phyloP scores from a whole-genome alignment of 305 asterid species.

The Solanum aculeatissimum region DNA sequence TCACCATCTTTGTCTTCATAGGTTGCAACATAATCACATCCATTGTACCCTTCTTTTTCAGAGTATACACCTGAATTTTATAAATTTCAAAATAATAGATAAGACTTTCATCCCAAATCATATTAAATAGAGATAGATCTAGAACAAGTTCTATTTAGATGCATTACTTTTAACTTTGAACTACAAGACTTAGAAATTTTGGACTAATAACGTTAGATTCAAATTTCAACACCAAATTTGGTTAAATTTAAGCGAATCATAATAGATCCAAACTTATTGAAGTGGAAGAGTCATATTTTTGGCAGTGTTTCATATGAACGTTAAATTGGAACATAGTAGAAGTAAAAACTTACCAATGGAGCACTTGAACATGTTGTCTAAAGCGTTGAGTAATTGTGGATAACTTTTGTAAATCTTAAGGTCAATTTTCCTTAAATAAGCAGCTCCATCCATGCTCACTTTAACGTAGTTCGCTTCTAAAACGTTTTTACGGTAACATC shows the following conservation, averaged over 20 bases:
- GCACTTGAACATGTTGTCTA: slow-evolving; percentile 60
- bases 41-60: slow-evolving; percentile 58
- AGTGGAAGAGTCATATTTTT: too few species aligned
- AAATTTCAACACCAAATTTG: too few species aligned
- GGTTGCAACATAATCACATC: slow-evolving; percentile 46
- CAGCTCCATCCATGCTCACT: slow-evolving; percentile 83
- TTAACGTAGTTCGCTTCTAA: slow-evolving; percentile 40
- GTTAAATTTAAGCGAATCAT: too few species aligned
- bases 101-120: background rate
- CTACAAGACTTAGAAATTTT: background rate
- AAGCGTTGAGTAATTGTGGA: slow-evolving; percentile 36
- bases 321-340: background rate
- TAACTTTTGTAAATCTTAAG: slow-evolving; percentile 37
- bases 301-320: too few species aligned
- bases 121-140: background rate
- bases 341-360: slow-evolving; percentile 4
- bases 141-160: background rate
- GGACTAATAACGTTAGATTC: background rate
- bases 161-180: background rate
- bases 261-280: too few species aligned
- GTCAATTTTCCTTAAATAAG: slow-evolving; percentile 56
- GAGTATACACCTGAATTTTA: slow-evolving; percentile 26
- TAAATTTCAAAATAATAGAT: background rate
- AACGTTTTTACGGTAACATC: slow-evolving; percentile 43
- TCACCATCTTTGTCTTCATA: slow-evolving; percentile 77